Base-by-base conservation (phyloP, 2,329 filamentous ascomycete genomes). In the Cladobotryum mycophilum region DNA sequence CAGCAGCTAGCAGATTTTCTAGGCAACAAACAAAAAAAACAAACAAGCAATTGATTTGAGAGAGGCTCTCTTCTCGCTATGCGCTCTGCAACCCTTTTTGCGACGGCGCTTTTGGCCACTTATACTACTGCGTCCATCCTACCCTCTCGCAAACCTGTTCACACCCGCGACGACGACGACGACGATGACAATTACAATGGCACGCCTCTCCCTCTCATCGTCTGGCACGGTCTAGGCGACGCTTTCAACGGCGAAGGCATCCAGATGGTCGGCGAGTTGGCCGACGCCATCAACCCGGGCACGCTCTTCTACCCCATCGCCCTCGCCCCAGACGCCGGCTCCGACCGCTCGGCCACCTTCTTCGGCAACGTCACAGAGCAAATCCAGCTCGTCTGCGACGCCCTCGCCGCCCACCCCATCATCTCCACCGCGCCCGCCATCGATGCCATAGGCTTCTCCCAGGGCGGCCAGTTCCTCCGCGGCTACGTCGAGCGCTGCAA, bases 401-500 rank as follows among this genome's bases (percentile, higher is more conserved):
- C 85, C 60, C 79, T 97, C 40, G 79, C 86, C 52, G 65, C 77
- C 0, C 81, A 96, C 64, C 85, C 86, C 1, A 88, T 95, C 66
- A 80, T 96, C 14, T 85, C 85, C 51, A 88, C 85, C 6, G 88
- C 88, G 0, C 87, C 88, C 0, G 89, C 86, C 56, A 78, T 96
- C 64, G 93, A 97, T 69, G 92, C 91, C 34, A 73, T 99, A 35
- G 93, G 93, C 25, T 96, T 99, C 75, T 93, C 88, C 13, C 93
- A 99, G 69, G 93, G 93, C 56, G 93, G 93, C 1, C 89, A 96
- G 67, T 96, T 99, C 73, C 79, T 99, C n/a, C 84, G 93, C 53
- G 93, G 80, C 20, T 91, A 95, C 66, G 76, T 96, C 56, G 84
- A 99, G 76, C 81, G 89, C 41, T 99, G 93, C 76, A 93, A 90